A percentile compares a stretch with the other conserved stretches of the same genome.
These are phyloP conservation scores for Didymellaceae sp. DNA, from an alignment of 2,329 filamentous ascomycete genomes.

Conservation along the genomic window DNA sequence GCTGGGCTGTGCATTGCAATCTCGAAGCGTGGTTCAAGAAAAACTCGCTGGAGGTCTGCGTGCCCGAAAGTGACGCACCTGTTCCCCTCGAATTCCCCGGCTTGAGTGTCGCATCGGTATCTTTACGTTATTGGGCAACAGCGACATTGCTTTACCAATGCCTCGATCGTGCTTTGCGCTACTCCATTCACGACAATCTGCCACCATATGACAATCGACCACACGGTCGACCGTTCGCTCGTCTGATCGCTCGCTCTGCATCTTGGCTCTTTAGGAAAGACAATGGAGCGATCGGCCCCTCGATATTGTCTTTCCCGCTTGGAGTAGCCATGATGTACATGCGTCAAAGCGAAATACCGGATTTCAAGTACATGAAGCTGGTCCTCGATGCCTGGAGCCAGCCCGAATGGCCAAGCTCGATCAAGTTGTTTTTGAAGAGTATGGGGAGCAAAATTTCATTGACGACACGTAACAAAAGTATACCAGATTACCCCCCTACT, in stretches of 20 bases:
- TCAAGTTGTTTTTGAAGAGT: conserved; percentile 32
- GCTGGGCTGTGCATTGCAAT: conserved; percentile 28
- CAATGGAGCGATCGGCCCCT: conserved; percentile 29
- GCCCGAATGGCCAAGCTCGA: conserved; percentile 26
- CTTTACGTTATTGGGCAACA: conserved; percentile 34
- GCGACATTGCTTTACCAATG: conserved; percentile 30
- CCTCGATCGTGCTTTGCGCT: conserved; percentile 24
- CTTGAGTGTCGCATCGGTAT: conserved; percentile 25
- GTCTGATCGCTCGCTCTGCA: conserved; percentile 30
- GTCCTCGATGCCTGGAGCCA: conserved; percentile 21
- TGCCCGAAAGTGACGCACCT: conserved; percentile 16
- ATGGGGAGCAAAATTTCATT: conserved; percentile 14
- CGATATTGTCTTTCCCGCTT: conserved; percentile 29
- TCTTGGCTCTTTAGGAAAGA: conserved; percentile 34
- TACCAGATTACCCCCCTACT: background rate
- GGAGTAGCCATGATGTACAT: conserved; percentile 31
- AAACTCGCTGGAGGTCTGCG: conserved; percentile 22
- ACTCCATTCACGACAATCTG: conserved; percentile 10
- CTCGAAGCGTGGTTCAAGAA: conserved; percentile 26
- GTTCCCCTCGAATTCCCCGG: conserved; percentile 25
- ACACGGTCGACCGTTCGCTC: conserved; percentile 32
- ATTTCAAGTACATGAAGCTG: conserved; percentile 23
- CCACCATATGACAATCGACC: conserved; percentile 22
- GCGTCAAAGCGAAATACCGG: conserved; percentile 18
- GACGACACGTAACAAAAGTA: background rate